phyloP scores from a whole-genome alignment of 345 rosid species.

The Corchorus capsularis region DNA sequence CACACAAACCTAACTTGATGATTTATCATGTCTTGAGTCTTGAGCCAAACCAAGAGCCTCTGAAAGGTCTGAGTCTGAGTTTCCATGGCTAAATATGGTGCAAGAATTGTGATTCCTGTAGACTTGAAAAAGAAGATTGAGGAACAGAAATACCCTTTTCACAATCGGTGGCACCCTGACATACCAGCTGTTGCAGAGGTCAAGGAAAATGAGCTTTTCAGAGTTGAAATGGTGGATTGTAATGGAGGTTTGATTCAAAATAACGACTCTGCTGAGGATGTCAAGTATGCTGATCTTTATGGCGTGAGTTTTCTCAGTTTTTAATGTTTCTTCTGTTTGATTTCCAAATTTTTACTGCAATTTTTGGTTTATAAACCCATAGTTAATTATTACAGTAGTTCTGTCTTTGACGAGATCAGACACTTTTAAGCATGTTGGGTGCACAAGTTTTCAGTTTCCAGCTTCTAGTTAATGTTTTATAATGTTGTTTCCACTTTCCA shows the following conservation, averaged over 20 bases:
- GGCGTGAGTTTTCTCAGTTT: slow-evolving; percentile 34
- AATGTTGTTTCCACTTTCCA: neutral
- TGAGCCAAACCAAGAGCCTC: neutral
- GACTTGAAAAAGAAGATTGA: slow-evolving; percentile 56
- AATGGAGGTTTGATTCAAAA: slow-evolving; percentile 42
- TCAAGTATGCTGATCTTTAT: slow-evolving; percentile 48
- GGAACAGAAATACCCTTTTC: slow-evolving; percentile 51
- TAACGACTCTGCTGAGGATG: slow-evolving; percentile 41
- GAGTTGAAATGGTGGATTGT: slow-evolving; percentile 59
- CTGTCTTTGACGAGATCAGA: neutral
- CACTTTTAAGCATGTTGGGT: neutral
- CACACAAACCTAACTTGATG: neutral
- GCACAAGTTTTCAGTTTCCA: neutral
- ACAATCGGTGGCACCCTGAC: slow-evolving; percentile 62
- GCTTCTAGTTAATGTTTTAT: neutral
- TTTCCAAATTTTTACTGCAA: neutral
- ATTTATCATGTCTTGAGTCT: neutral
- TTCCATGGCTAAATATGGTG: slow-evolving; percentile 38
- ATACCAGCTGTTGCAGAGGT: slow-evolving; percentile 50
- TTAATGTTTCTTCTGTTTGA: neutral
- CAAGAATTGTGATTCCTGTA: slow-evolving; percentile 44
- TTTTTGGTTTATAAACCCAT: neutral
- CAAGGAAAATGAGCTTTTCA: slow-evolving; percentile 39
- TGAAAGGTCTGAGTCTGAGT: too few species aligned
- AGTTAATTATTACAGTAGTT: neutral